These are phyloP conservation scores for Meyerozyma smithsonii DNA, from an alignment of 1,139 yeast genomes.

Conservation along the genomic window DNA sequence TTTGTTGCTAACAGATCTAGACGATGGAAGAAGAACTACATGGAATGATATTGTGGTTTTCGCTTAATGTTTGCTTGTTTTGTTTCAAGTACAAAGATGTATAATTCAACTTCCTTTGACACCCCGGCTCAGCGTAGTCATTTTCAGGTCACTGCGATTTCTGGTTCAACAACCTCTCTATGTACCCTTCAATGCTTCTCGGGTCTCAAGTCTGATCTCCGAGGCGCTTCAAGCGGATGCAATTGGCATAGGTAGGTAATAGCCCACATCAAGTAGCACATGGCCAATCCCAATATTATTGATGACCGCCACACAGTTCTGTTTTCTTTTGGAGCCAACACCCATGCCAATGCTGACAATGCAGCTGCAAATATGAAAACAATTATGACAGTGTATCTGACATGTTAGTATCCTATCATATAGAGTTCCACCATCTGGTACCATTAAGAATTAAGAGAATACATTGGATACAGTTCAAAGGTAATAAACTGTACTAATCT, in stretches of 20 bases:
- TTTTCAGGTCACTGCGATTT: no score
- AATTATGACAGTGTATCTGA: slow-evolving; percentile 68
- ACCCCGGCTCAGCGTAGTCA: no score
- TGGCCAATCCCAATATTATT: slow-evolving; percentile 70
- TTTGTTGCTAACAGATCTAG: no score
- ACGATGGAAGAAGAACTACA: no score
- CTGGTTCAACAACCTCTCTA: neutral
- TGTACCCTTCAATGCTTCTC: slow-evolving; percentile 24
- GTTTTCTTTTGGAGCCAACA: slow-evolving; percentile 56
- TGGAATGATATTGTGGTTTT: no score
- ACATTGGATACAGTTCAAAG: no score
- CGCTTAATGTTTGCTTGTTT: no score
- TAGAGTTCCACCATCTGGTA: no score
- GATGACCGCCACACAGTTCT: slow-evolving; percentile 87
- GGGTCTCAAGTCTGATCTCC: slow-evolving; percentile 77
- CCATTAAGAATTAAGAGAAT: no score
- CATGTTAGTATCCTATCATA: slow-evolving; percentile 10
- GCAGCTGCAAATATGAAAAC: slow-evolving; percentile 60
- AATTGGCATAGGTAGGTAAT: slow-evolving; percentile 76
- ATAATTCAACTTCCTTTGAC: no score
- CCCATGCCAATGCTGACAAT: slow-evolving; percentile 59
- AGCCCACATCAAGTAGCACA: slow-evolving; percentile 96
- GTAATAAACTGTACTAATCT: no score
- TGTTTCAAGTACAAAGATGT: no score
- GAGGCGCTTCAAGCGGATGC: slow-evolving; percentile 79